A percentile compares a stretch with the other conserved stretches of the same genome.
phyloP scores from a whole-genome alignment of 2,329 filamentous ascomycete species.

The Pyricularia sp. region DNA sequence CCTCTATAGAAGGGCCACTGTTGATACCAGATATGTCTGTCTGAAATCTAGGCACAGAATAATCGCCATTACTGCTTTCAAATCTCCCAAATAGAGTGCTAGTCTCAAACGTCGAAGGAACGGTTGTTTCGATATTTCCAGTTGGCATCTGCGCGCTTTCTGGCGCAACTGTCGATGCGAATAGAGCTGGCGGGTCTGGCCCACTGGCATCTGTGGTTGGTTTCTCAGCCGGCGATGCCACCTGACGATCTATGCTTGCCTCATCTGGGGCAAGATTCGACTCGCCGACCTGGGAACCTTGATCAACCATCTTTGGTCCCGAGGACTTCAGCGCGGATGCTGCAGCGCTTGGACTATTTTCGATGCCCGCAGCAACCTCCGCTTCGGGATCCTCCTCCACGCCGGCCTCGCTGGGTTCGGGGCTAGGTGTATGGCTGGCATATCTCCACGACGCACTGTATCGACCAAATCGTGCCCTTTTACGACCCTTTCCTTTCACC shows the following conservation, averaged over 20 bases:
- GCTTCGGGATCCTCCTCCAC: conserved; percentile 7
- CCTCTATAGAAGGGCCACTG: conserved; percentile 8
- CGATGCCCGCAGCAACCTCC: background rate
- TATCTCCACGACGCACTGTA: conserved; percentile 63
- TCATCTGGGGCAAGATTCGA: conserved; percentile 6
- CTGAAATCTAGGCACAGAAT: conserved; percentile 1
- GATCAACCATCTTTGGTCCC: conserved; percentile 16
- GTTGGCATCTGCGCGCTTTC: background rate
- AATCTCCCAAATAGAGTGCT: background rate
- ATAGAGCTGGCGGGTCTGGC: background rate
- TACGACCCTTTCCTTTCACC: conserved; percentile 48
- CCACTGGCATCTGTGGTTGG: background rate
- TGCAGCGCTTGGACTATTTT: background rate
- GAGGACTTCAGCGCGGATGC: conserved; percentile 2
- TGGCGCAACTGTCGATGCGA: background rate
- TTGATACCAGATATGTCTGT: background rate
- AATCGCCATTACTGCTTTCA: conserved; percentile 1
- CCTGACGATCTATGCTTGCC: background rate
- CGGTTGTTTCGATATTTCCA: background rate
- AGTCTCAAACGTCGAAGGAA: background rate
- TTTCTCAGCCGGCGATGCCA: background rate
- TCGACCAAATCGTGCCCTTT: conserved; percentile 56
- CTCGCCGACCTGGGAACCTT: conserved; percentile 18
- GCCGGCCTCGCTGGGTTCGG: conserved; percentile 33
- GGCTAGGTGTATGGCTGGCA: conserved; percentile 56